Evolutionary conservation across 768 basidiomycete species (phyloP).

Genomic region (Leccinum boreale): DNA sequence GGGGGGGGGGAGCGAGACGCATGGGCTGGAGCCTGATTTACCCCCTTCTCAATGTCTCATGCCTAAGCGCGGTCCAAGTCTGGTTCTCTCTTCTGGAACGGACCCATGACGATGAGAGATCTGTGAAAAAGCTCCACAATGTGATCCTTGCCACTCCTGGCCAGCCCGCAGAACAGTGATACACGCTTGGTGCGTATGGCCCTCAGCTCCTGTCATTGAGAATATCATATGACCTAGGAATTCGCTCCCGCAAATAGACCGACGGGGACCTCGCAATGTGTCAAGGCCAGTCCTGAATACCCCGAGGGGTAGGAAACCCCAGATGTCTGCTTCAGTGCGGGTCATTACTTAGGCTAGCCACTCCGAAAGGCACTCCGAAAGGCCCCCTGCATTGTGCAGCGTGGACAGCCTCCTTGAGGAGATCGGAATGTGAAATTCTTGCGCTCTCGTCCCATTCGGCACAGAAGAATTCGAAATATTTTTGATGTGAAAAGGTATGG

Average conservation of each 20-base stretch:
- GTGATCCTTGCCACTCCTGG: slow-evolving; percentile 2
- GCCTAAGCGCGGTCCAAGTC: not conserved
- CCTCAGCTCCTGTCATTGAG: not conserved
- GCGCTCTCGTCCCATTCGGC: not conserved
- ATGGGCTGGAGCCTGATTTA: not conserved
- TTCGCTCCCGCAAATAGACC: not conserved
- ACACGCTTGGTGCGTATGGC: slow-evolving; percentile 14
- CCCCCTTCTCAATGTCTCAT: not conserved
- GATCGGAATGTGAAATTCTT: slow-evolving; percentile 18
- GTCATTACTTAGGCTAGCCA: not conserved
- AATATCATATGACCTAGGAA: slow-evolving; percentile 8
- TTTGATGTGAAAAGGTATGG: slow-evolving; percentile 15
- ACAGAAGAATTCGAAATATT: slow-evolving; percentile 7
- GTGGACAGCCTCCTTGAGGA: slow-evolving; percentile 11
- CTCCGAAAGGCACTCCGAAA: slow-evolving; percentile 2
- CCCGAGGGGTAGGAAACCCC: not conserved
- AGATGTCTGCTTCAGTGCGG: not conserved
- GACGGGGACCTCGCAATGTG: slow-evolving; percentile 3
- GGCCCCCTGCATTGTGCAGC: slow-evolving; percentile 7
- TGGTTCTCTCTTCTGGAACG: slow-evolving; percentile 1
- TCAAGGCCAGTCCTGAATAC: not conserved
- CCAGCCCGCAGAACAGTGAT: not conserved
- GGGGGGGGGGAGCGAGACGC: not conserved
- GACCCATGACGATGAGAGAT: slow-evolving; percentile 6
- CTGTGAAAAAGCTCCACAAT: not conserved